Conservation (phyloP, 352 stramenopile species). For the Globisporangium recalcitrans region DNA sequence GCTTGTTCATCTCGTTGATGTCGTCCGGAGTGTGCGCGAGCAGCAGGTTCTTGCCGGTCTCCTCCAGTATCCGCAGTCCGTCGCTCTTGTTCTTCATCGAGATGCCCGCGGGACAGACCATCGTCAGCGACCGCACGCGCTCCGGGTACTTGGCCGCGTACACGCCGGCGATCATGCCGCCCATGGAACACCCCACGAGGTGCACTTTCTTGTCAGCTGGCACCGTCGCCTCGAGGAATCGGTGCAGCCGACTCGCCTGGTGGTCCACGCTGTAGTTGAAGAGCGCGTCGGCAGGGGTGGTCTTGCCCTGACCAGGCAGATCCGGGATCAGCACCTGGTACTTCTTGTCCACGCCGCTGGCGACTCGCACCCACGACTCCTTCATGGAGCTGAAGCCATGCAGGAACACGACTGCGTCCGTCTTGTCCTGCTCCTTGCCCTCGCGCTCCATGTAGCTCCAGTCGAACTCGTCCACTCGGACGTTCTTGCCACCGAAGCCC, state of each 20-base stretch:
- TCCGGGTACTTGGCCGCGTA: slow-evolving; percentile 65
- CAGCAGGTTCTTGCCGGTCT: slow-evolving; percentile 62
- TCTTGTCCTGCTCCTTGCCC: slow-evolving; percentile 23
- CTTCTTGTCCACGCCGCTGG: slow-evolving; percentile 42
- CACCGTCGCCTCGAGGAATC: slow-evolving; percentile 55
- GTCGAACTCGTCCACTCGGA: slow-evolving; percentile 46
- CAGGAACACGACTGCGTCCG: slow-evolving; percentile 62
- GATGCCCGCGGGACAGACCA: slow-evolving; percentile 71
- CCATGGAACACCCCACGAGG: slow-evolving; percentile 71
- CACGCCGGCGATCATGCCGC: slow-evolving; percentile 64
- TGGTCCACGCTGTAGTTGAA: slow-evolving; percentile 48
- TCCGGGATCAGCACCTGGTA: slow-evolving; percentile 64
- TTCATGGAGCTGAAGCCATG: slow-evolving; percentile 75
- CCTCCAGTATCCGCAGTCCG: slow-evolving; percentile 45
- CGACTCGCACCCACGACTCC: slow-evolving; percentile 58
- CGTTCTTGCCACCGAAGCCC: slow-evolving; percentile 47
- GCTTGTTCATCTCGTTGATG: slow-evolving; percentile 44
- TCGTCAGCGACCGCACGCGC: slow-evolving; percentile 51
- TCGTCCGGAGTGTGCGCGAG: slow-evolving; percentile 53
- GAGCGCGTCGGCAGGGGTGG: slow-evolving; percentile 37
- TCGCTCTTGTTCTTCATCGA: slow-evolving; percentile 65
- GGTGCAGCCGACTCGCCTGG: slow-evolving; percentile 49
- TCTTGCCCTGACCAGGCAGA: slow-evolving; percentile 57
- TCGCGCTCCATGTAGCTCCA: slow-evolving; percentile 75
- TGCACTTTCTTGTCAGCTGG: slow-evolving; percentile 54